A percentile compares a stretch with the other conserved stretches of the same genome.
These are phyloP conservation scores for Colletotrichum godetiae DNA, from an alignment of 2,329 filamentous ascomycete species.

Conservation along the genomic window DNA sequence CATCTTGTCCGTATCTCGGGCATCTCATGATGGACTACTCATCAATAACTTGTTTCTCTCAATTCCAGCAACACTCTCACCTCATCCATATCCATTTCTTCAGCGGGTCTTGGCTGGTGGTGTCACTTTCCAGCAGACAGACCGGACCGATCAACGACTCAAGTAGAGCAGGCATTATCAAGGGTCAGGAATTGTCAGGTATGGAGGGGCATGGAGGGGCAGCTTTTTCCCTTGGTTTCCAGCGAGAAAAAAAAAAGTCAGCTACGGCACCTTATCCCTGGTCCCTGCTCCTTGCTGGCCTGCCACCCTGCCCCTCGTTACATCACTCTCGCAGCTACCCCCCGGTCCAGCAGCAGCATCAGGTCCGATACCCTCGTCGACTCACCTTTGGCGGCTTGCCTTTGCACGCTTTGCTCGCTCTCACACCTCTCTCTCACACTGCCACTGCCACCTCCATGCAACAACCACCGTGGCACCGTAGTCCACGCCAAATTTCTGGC, in stretches of 20 bases:
- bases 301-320: slow-evolving; percentile 35
- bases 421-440: not conserved
- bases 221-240: slow-evolving; percentile 22
- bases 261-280: slow-evolving; percentile 31
- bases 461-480: not conserved
- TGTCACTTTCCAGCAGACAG: slow-evolving; percentile 8
- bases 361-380: slow-evolving; percentile 29
- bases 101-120: slow-evolving; percentile 10
- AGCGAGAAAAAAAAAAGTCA: slow-evolving; percentile 33
- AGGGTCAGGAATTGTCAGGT: slow-evolving; percentile 9
- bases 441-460: slow-evolving; percentile 24
- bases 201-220: slow-evolving; percentile 34
- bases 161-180: slow-evolving; percentile 9
- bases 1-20: not conserved
- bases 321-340: slow-evolving; percentile 32
- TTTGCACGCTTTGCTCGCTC: no score
- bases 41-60: not conserved
- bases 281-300: slow-evolving; percentile 25
- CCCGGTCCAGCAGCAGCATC: slow-evolving; percentile 23
- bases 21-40: slow-evolving; percentile 12
- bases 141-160: slow-evolving; percentile 22
- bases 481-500: slow-evolving; percentile 31
- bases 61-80: not conserved
- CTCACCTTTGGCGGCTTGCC: not conserved
- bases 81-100: slow-evolving; percentile 2